These are phyloP conservation scores for Chytriomyces sp. DNA, from an alignment of 192 early-diverging fungal genomes.

Conservation along the genomic window DNA sequence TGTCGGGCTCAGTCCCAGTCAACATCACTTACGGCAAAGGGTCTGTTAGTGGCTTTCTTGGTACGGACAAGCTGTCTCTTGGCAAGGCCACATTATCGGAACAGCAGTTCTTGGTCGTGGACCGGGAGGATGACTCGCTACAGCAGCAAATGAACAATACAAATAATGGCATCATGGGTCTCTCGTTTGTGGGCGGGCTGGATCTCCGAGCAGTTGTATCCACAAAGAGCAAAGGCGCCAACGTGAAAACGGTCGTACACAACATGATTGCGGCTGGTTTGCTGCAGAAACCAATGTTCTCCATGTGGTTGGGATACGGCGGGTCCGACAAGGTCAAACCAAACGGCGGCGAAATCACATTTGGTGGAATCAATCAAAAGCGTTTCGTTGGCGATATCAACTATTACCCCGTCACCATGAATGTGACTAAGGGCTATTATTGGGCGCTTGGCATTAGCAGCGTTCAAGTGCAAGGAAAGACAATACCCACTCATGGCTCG, in stretches of 20 bases:
- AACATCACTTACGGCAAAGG: slow-evolving; percentile 21
- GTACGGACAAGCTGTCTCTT: not conserved
- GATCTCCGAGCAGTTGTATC: not conserved
- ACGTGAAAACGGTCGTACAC: not conserved
- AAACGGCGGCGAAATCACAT: not conserved
- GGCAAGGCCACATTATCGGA: not conserved
- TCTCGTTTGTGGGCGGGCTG: slow-evolving; percentile 3
- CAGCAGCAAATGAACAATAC: slow-evolving; percentile 6
- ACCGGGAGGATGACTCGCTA: not conserved
- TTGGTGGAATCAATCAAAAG: slow-evolving; percentile 2
- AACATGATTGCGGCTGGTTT: not conserved
- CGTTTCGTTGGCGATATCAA: not conserved
- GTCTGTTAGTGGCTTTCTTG: not conserved
- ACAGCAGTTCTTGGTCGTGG: slow-evolving; percentile 1
- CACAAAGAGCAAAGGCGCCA: not conserved
- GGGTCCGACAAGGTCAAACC: not conserved
- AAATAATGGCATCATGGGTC: slow-evolving; percentile 7
- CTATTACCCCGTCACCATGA: not conserved
- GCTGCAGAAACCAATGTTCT: slow-evolving; percentile 8
- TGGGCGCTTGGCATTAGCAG: not conserved
- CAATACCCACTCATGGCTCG: not conserved
- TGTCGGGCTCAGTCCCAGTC: not conserved
- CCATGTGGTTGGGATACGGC: not conserved
- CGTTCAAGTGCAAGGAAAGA: not conserved
- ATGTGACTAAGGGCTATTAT: slow-evolving; percentile 1